Base-by-base conservation (phyloP, 2,329 filamentous ascomycete species). In the Colletotrichum incanum region DNA sequence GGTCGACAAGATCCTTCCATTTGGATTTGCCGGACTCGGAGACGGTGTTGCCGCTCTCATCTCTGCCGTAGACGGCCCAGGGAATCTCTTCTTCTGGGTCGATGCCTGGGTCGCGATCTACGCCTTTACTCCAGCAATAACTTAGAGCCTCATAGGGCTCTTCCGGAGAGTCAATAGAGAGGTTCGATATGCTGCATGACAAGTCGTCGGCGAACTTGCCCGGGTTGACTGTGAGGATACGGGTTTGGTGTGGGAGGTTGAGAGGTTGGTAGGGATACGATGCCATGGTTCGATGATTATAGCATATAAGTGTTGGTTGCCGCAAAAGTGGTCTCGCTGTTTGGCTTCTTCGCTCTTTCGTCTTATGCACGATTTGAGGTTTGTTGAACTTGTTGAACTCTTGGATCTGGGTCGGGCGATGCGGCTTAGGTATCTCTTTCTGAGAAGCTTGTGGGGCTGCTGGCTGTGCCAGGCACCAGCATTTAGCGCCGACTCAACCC, bases 121-220 rank as follows among this genome's bases (percentile, higher is more conserved):
- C 50, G n/a, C 68, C 50, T 43, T 74, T 73, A 8, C 74, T 75
- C 75, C 75, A 76, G 54, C 75, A 76, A 59, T 76, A 76, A 43
- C 75, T 75, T 23, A 77, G 55, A 2, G 77, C 76, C 55, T 77
- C 76, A 31, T 77, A 77, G 8, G 64, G 50, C 31, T 43, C 55
- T 9, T 56, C 47, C 14, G 62, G 55, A 5, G 68, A 52, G 26
- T 16, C 11, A 34, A 71, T n/a, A 18, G 47, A 31, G 8, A 71
- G 43, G 23, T 71, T 56, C 5, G 63, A 41, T 1, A 71, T 56
- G 6, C 56, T 50, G 20, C 73, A 73, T 39, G 26, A 14, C 18
- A 74, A 16, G 0, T 56, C 41, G 12, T 74, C 70, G 2, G 55
- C 31, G 16, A 67, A 71, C 0, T 63, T 62, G 5, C 73, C 71